Conservation (phyloP, 2,329 filamentous ascomycete genomes). For the Neofusicoccum cordaticola region DNA sequence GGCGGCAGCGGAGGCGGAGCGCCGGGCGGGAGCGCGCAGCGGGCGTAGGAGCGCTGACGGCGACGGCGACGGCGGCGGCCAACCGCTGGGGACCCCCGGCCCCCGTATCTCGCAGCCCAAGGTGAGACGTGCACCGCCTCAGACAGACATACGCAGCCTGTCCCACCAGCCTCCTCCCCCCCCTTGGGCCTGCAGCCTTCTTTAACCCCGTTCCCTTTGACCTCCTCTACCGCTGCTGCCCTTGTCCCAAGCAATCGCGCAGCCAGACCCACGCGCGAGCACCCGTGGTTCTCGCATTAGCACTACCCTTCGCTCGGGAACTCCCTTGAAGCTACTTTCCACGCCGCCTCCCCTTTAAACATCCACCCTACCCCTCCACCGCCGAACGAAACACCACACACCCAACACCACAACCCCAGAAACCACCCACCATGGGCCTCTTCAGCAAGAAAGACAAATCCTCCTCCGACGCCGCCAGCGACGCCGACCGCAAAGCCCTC, state of each 20-base stretch:
- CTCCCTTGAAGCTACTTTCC: background rate
- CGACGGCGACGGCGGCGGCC: background rate
- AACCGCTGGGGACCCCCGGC: background rate
- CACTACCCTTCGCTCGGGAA: background rate
- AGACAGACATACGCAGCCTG: constrained; percentile 2
- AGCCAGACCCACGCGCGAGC: background rate
- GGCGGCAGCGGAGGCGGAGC: constrained; percentile 13
- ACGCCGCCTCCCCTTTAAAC: background rate
- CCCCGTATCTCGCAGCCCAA: constrained; percentile 9
- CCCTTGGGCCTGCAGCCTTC: background rate
- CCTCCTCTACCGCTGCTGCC: background rate
- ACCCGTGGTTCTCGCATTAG: background rate
- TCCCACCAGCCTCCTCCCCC: background rate
- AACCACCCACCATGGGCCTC: constrained; percentile 10
- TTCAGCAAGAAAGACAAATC: constrained; percentile 54
- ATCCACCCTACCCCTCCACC: background rate
- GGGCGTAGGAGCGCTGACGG: background rate
- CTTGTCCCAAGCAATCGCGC: background rate
- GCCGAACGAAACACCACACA: background rate
- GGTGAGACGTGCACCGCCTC: constrained; percentile 13
- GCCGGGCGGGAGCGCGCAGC: background rate
- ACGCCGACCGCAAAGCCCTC: constrained; percentile 56
- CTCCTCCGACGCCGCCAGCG: constrained; percentile 47
- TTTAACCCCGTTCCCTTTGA: background rate
- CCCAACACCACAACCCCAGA: background rate